phyloP scores from a whole-genome alignment of 2,329 filamentous ascomycete genomes.

The Trichophyton mentagrophytes region DNA sequence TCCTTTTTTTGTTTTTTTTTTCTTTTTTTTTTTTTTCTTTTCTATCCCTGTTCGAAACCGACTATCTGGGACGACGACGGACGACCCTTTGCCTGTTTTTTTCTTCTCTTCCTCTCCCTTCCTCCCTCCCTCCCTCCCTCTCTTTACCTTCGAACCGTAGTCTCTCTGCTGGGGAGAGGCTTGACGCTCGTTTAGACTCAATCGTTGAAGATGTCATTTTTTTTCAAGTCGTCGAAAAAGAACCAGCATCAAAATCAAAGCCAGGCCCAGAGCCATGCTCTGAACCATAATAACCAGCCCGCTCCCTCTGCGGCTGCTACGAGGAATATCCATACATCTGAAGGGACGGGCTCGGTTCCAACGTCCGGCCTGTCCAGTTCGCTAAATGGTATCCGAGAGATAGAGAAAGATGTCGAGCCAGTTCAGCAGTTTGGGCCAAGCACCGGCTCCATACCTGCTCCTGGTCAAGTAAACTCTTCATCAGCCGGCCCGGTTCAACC shows the following conservation, averaged over 20 bases:
- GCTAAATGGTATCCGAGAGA: constrained; percentile 35
- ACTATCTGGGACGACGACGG: neutral
- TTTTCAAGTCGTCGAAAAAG: constrained; percentile 75
- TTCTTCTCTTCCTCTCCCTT: neutral
- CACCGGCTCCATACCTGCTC: constrained; percentile 52
- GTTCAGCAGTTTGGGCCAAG: constrained; percentile 48
- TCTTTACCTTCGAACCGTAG: neutral
- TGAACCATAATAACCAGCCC: neutral
- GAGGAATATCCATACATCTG: constrained; percentile 45
- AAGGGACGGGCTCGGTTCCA: constrained; percentile 34
- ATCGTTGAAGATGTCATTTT: constrained; percentile 53
- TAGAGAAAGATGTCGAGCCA: constrained; percentile 23
- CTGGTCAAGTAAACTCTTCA: constrained; percentile 52
- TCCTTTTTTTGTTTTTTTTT: neutral
- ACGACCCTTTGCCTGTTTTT: neutral
- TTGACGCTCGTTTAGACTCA: neutral
- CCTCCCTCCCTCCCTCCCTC: neutral
- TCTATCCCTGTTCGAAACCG: neutral
- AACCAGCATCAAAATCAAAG: constrained; percentile 34
- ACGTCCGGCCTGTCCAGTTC: constrained; percentile 25
- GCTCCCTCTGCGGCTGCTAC: neutral
- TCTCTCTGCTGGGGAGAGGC: neutral
- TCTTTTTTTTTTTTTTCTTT: too few species aligned
- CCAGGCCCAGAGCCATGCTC: neutral
- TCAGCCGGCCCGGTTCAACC: constrained; percentile 54